Evolutionary conservation across 441 rosid species (phyloP), one percentile per base, ranked within the genome.

Genomic region (Gossypium aridum): DNA sequence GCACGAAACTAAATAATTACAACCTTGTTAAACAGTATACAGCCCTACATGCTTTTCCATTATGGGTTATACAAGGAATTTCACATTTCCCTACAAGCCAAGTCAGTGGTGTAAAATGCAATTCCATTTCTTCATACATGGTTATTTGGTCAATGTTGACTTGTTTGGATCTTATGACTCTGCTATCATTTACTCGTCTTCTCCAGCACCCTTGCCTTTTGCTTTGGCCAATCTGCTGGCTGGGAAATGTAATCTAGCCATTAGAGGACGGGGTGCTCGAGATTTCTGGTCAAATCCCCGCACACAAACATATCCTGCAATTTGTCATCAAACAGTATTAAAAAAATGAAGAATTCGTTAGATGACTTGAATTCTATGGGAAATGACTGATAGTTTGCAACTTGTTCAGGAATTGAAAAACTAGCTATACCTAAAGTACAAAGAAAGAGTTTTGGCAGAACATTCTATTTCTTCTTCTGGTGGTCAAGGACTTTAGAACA

Each of bases 261-360:
- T 75, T 85, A 87, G 77, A 26, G 90, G 92, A 28, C 80, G 83
- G 0, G 89, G 89, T 70, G 80, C 90, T 31, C 81, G 81, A 23
- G 84, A 76, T 59, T 78, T 69, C 60, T 80, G 76, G 54, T 88
- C 86, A 65, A 84, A 85, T 65, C 89, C 92, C 69, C 89, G 78
- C 69, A 85, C 88, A 72, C 90, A 88, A 45, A 88, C 87, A 56
- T 56, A 84, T 25, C 92, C 87, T 88, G 85, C 75, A 78, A 71
- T 43, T 64, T 28, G 31, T 67, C 67, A 54, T 63, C 47, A 28
- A 64, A 31, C 39, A n/a, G 12, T 23, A 61, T 31, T 43, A 4
- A 43, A 47, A 43, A 45, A 76, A 53, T 7, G 17, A 22, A 72
- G 57, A 53, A 53, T 65, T 65, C 45, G 47, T 57, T 8, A 20